Evolutionary conservation across 305 asterid genomes (phyloP), one percentile per base, ranked within the genome.

Genomic region (Plantago lanceolata): DNA sequence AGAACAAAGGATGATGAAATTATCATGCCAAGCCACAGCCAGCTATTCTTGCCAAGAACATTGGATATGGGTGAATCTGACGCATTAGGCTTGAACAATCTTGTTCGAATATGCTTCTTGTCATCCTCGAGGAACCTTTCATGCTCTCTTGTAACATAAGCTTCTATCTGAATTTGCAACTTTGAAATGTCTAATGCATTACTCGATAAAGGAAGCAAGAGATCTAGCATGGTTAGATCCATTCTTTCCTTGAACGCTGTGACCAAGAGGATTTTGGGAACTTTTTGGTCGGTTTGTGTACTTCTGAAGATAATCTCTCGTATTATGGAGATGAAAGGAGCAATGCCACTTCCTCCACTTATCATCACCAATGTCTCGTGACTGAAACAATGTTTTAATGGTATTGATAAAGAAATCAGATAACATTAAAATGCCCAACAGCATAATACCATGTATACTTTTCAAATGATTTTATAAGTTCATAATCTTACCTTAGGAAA

Each of bases 11-110:
- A 76, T 6, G 95, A 78, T 8, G 88, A 59, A 3, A 84, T 82
- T 75, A 84, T 77, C 1, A 74, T 76, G 1, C 81, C 82, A 8
- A 86, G 85, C 82, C 86, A 82, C 4, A 86, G 71, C 91, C 91
- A 84, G 65, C 75, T 78, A 67, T 82, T 76, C 9, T 64, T 48
- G 31, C 89, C 91, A 9, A 86, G 76, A 11, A 62, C 71, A 29
- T 75, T 68, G 20, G 82, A 70, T 51, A 82, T 75, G 19, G 84
- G 86, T 9, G 76, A 64, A 52, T 84, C 90, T 0, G 57, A 57
- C 24, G 81, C 78, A 55, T 55, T 75, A 16, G 85, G 81, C 68
- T 79, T 78, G 68, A 80, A 80, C 21, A 77, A 17, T 69, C 49
- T 72, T 20, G 81, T 66, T 64, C 66, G 75, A 7, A 76, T 73